A percentile compares a stretch with the other conserved stretches of the same genome.
phyloP scores from a whole-genome alignment of 495 filamentous ascomycete genomes.

The Tuber aestivum region DNA sequence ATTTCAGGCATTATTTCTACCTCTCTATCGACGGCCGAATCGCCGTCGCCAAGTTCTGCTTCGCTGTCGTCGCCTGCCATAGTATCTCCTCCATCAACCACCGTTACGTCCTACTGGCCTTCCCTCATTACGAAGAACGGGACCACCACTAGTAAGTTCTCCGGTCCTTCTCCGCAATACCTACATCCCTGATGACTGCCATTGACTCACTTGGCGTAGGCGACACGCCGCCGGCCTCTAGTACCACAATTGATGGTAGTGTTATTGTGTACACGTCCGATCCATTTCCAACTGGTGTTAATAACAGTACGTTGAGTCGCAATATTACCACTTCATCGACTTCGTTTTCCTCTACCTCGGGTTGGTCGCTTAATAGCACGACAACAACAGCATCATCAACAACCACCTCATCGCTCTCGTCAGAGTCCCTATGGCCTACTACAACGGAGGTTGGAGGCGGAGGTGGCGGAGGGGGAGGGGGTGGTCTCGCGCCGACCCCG shows the following conservation, averaged over 20 bases:
- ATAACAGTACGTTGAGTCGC: slow-evolving; percentile 16
- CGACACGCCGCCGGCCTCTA: slow-evolving; percentile 19
- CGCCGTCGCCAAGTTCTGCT: slow-evolving; percentile 18
- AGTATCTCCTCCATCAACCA: slow-evolving; percentile 15
- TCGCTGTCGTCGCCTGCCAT: slow-evolving; percentile 4
- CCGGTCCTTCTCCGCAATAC: neutral
- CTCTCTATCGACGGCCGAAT: slow-evolving; percentile 10
- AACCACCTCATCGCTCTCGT: slow-evolving; percentile 8
- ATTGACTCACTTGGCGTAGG: slow-evolving; percentile 21
- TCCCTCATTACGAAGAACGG: slow-evolving; percentile 21
- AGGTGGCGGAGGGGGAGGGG: slow-evolving; percentile 13
- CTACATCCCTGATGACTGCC: slow-evolving; percentile 11
- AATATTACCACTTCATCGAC: slow-evolving; percentile 17
- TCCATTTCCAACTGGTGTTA: slow-evolving; percentile 12
- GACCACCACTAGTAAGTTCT: slow-evolving; percentile 30
- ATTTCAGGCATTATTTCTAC: slow-evolving; percentile 11
- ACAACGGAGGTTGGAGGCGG: slow-evolving; percentile 27
- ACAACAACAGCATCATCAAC: slow-evolving; percentile 15
- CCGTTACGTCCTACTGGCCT: slow-evolving; percentile 31
- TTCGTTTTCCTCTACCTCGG: slow-evolving; percentile 13
- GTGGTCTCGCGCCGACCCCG: slow-evolving; percentile 17
- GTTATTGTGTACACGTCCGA: slow-evolving; percentile 25
- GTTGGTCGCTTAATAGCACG: slow-evolving; percentile 18
- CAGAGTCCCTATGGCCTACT: slow-evolving; percentile 10
- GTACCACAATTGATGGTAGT: slow-evolving; percentile 27